phyloP scores from a whole-genome alignment of 805 yeast species.

The Maudiozyma bulderi region DNA sequence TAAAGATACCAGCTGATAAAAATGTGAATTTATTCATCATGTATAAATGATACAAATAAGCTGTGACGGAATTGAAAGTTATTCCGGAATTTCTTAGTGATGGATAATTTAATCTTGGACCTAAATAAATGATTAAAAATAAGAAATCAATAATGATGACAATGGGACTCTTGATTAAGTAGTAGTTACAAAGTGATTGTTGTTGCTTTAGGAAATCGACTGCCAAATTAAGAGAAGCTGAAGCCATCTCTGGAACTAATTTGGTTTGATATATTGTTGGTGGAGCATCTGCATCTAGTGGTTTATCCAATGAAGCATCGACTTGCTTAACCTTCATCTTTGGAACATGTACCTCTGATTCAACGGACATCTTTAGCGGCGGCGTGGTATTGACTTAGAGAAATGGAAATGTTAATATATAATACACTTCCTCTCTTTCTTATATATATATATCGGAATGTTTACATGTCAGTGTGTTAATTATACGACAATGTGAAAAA shows the following conservation, averaged over 20 bases:
- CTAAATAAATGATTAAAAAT: conserved; percentile 14
- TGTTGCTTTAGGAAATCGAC: conserved; percentile 46
- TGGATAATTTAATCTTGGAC: conserved; percentile 16
- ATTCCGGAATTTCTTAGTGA: conserved; percentile 1
- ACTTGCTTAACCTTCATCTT: conserved; percentile 31
- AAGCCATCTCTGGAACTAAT: conserved; percentile 48
- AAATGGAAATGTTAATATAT: too few relatives aligned
- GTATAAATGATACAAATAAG: conserved; percentile 17
- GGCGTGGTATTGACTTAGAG: too few relatives aligned
- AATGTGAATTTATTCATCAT: conserved; percentile 23
- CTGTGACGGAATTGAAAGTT: conserved; percentile 13
- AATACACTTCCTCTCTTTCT: too few relatives aligned
- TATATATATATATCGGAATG: too few relatives aligned
- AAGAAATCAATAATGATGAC: conserved; percentile 25
- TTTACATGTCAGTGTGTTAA: too few relatives aligned
- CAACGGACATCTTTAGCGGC: background rate
- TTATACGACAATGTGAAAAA: too few relatives aligned
- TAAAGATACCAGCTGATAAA: conserved; percentile 31
- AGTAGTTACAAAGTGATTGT: conserved; percentile 39
- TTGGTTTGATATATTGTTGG: conserved; percentile 42
- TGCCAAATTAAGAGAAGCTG: conserved; percentile 52
- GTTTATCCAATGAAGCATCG: conserved; percentile 42
- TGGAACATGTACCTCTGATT: background rate
- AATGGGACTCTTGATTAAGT: conserved; percentile 38
- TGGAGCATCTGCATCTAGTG: conserved; percentile 43